A percentile compares a stretch with the other conserved stretches of the same genome.
Conservation (phyloP, 768 basidiomycete species). For the Lactarius vividus region DNA sequence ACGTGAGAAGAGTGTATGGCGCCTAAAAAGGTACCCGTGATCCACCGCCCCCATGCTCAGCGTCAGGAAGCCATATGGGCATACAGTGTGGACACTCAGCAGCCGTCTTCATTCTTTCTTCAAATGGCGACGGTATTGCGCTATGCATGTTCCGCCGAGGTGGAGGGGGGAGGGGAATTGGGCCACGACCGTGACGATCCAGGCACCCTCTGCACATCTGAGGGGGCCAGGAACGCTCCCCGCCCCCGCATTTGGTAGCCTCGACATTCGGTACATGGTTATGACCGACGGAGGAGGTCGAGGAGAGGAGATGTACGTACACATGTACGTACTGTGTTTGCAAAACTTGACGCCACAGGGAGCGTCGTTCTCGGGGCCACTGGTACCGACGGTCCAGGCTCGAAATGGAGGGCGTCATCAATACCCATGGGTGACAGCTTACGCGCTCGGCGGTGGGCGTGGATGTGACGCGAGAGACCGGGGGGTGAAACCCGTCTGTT, state of each 20-base stretch:
- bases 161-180: neutral
- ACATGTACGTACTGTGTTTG: neutral
- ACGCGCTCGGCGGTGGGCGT: neutral
- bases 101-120: neutral
- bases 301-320: neutral
- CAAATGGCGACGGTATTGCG: neutral
- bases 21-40: neutral
- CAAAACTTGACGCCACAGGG: neutral
- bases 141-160: neutral
- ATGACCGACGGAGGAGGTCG: neutral
- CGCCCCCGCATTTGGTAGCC: neutral
- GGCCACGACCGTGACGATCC: neutral
- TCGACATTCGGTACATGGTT: neutral
- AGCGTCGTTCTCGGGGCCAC: neutral
- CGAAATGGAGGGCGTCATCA: neutral
- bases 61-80: neutral
- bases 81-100: neutral
- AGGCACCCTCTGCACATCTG: neutral
- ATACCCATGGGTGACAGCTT: neutral
- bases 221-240: neutral
- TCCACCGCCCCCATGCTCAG: neutral
- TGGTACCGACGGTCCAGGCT: neutral
- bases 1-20: neutral
- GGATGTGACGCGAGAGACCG: neutral
- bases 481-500: neutral